phyloP scores from a whole-genome alignment of 805 yeast species.

The Teunomyces cretensis region DNA sequence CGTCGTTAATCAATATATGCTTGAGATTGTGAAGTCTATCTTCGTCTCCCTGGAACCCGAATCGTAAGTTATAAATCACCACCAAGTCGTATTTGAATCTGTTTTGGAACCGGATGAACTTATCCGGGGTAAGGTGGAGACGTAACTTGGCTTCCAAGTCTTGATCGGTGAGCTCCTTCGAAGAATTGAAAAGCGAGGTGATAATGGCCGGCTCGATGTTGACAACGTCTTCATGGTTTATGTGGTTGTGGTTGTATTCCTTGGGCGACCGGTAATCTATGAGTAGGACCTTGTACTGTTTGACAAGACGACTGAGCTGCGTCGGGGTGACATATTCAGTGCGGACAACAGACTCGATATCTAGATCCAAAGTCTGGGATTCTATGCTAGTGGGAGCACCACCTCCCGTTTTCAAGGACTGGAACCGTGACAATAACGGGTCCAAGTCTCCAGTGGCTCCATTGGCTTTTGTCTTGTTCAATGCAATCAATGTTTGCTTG shows the following conservation, averaged over 20 bases:
- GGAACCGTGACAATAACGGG: conserved; percentile 26
- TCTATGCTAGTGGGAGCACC: not conserved
- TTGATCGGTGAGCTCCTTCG: conserved; percentile 48
- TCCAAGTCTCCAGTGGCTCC: conserved; percentile 10
- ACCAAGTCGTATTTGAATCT: conserved; percentile 61
- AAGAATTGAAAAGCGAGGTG: conserved; percentile 23
- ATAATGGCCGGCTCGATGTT: conserved; percentile 67
- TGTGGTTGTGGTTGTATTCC: conserved; percentile 63
- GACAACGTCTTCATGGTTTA: conserved; percentile 55
- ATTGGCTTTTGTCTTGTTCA: too few relatives aligned
- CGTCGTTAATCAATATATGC: conserved; percentile 32
- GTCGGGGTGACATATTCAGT: conserved; percentile 19
- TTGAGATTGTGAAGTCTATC: conserved; percentile 37
- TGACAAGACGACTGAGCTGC: conserved; percentile 15
- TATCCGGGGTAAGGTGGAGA: conserved; percentile 54
- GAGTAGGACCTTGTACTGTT: conserved; percentile 42
- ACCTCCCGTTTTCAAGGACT: conserved; percentile 12
- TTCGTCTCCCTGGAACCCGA: conserved; percentile 23
- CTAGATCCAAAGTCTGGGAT: not conserved
- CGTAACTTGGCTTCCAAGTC: conserved; percentile 67
- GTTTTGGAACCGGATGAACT: conserved; percentile 50
- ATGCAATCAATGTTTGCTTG: not conserved
- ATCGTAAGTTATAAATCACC: conserved; percentile 59
- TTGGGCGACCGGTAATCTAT: conserved; percentile 69
- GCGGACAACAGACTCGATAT: not conserved